Percentiles rank a stretch among this genome's conserved stretches.
Conservation (phyloP, 1,139 yeast species). For the Magnusiomyces clavatus region DNA sequence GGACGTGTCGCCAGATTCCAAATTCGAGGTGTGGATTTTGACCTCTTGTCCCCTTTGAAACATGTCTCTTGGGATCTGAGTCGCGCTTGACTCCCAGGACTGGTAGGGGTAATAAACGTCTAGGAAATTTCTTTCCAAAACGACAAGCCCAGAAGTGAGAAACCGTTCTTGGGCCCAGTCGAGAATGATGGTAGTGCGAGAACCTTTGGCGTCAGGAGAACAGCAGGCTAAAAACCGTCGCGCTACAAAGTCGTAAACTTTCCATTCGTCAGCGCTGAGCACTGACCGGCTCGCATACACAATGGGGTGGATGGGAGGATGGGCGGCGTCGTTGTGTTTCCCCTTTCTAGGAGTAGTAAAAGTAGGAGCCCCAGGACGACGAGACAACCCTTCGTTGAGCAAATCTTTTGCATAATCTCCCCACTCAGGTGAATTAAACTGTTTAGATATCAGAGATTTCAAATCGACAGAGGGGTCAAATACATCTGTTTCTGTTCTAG, state of each 20-base stretch:
- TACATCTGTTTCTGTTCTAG: conserved; percentile 93
- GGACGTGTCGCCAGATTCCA: conserved; percentile 68
- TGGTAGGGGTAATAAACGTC: conserved; percentile 66
- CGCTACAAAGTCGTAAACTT: conserved; percentile 80
- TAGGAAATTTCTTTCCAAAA: conserved; percentile 63
- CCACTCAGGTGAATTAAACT: conserved; percentile 42
- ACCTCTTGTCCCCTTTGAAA: conserved; percentile 52
- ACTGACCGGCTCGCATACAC: conserved; percentile 33
- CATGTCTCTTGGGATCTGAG: conserved; percentile 51
- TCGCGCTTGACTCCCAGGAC: conserved; percentile 58
- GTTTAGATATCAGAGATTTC: conserved; percentile 50
- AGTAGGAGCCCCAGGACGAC: not conserved
- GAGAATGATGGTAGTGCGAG: conserved; percentile 51
- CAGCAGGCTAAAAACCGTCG: conserved; percentile 89
- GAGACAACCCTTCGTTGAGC: conserved; percentile 21
- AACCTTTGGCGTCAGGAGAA: conserved; percentile 83
- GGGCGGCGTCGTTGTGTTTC: conserved; percentile 84
- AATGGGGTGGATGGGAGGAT: conserved; percentile 93
- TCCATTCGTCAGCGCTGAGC: conserved; percentile 46
- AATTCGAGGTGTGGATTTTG: conserved; percentile 44
- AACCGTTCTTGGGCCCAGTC: conserved; percentile 77
- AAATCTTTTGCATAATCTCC: conserved; percentile 40
- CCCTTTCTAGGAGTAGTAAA: conserved; percentile 70
- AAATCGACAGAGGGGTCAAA: conserved; percentile 76
- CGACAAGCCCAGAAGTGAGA: conserved; percentile 62